A percentile compares a stretch with the other conserved stretches of the same genome.
phyloP scores from a whole-genome alignment of 129 eudicot species.

The Arctium lappa region DNA sequence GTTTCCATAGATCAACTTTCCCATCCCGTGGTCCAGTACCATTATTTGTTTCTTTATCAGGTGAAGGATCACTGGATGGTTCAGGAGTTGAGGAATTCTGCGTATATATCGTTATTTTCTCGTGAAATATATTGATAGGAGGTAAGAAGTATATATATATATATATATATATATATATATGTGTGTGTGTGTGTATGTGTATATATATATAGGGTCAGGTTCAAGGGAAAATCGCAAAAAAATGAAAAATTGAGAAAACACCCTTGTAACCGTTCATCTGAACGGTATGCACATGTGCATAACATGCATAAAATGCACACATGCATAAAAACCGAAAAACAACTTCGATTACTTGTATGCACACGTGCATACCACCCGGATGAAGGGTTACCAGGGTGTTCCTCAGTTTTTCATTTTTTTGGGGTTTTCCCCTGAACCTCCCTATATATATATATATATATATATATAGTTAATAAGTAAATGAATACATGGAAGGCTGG shows the following conservation, averaged over 20 bases:
- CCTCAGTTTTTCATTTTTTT: not conserved
- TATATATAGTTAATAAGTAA: not conserved
- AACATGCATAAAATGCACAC: not conserved
- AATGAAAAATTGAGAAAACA: not conserved
- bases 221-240: not conserved
- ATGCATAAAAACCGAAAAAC: not conserved
- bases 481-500: not conserved
- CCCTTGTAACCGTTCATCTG: not conserved
- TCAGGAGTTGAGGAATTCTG: constrained; percentile 58
- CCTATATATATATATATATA: not conserved
- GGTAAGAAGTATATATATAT: not conserved
- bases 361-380: not conserved
- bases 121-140: not conserved
- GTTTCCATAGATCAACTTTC: constrained; percentile 68
- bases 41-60: constrained; percentile 46
- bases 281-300: not conserved
- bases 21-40: constrained; percentile 37
- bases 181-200: too few relatives aligned
- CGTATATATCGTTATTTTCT: constrained; percentile 21
- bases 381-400: not conserved
- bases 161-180: too few relatives aligned
- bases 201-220: not conserved
- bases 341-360: not conserved
- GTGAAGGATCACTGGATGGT: constrained; percentile 45
- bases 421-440: not conserved